Evolutionary conservation across 1,139 yeast genomes (phyloP).

Genomic region (Yamadazyma pseudoaaseri): DNA sequence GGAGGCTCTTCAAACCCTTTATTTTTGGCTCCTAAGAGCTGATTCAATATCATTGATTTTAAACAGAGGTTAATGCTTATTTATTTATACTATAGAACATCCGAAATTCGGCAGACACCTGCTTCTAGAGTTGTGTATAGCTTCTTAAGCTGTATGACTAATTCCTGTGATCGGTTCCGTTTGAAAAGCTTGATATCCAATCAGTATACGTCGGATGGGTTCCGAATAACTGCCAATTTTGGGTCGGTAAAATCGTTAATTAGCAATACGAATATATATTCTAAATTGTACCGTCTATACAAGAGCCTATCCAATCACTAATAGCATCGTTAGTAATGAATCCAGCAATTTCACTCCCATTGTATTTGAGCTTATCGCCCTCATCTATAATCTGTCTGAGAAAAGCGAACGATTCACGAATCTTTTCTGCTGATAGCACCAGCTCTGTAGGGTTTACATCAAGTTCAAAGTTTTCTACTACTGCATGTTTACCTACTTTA

Average conservation of each 20-base stretch:
- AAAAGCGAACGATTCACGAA: conserved; percentile 28
- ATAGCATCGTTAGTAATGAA: conserved; percentile 41
- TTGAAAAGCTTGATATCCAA: too few species aligned
- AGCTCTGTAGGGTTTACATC: conserved; percentile 16
- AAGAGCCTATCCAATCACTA: conserved; percentile 48
- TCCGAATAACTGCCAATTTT: not conserved
- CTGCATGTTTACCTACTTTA: conserved; percentile 41
- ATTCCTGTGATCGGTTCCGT: too few species aligned
- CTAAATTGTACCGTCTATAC: conserved; percentile 49
- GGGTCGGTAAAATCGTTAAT: not conserved
- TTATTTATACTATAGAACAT: too few species aligned
- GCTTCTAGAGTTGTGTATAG: too few species aligned
- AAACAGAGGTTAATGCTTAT: too few species aligned
- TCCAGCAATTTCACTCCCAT: conserved; percentile 47
- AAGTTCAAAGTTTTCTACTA: conserved; percentile 23
- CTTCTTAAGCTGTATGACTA: too few species aligned
- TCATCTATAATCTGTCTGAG: conserved; percentile 24
- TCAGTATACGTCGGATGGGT: too few species aligned
- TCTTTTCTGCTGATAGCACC: conserved; percentile 15
- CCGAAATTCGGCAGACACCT: too few species aligned
- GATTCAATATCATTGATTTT: too few species aligned
- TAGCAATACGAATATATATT: too few species aligned
- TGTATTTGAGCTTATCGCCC: conserved; percentile 26
- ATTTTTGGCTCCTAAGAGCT: too few species aligned
- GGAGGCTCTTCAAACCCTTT: too few species aligned